Percentiles rank a stretch among this genome's conserved stretches.
Conservation (phyloP, 441 rosid genomes). For the Metrosideros polymorpha region DNA sequence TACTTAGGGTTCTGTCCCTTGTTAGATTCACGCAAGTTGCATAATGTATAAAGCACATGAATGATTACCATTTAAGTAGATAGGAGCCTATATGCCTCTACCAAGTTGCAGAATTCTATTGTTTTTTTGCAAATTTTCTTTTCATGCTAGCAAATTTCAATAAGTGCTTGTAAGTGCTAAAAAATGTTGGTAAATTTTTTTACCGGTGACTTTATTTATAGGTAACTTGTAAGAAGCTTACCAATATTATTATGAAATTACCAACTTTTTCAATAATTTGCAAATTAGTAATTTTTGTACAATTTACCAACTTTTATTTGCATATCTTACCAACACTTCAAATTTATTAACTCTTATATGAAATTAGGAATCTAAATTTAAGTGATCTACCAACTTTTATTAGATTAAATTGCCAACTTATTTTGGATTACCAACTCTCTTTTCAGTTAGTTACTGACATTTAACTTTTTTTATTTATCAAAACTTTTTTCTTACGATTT, state of each 20-base stretch:
- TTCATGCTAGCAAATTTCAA: neutral
- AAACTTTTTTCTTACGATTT: rapidly evolving
- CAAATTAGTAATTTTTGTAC: neutral
- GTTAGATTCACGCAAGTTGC: too few relatives aligned
- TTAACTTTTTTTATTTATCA: neutral
- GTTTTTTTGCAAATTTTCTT: neutral
- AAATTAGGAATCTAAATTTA: neutral
- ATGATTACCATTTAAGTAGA: too few relatives aligned
- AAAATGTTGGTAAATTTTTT: neutral
- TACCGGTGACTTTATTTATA: neutral
- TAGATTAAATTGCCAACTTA: neutral
- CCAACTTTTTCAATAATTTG: neutral
- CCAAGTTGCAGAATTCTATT: neutral
- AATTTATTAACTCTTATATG: neutral
- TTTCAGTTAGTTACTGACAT: neutral
- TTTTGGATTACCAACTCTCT: neutral
- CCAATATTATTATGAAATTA: neutral
- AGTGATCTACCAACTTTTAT: neutral
- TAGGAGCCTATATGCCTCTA: neutral
- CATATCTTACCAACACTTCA: neutral
- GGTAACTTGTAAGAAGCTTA: neutral
- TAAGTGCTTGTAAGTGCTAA: neutral
- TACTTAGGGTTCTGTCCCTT: too few relatives aligned
- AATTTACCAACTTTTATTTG: neutral
- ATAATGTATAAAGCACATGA: too few relatives aligned